Evolutionary conservation across 345 rosid genomes (phyloP).

Genomic region (Adansonia digitata): DNA sequence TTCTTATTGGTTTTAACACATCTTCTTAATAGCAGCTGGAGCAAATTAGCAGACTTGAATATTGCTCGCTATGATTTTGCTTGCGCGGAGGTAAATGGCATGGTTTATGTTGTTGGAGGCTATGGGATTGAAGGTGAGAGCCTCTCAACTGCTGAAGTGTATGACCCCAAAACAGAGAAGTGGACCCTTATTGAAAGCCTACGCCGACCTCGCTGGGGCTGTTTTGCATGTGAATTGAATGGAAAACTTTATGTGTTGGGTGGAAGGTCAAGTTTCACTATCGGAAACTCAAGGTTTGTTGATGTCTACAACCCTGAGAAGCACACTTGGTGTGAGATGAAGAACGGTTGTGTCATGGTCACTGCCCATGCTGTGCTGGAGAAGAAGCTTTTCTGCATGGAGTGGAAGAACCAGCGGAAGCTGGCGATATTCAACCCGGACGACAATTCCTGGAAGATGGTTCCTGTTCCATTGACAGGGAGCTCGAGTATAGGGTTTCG

Average conservation of each 20-base stretch:
- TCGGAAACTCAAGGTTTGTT: constrained; percentile 72
- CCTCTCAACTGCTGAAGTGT: constrained; percentile 74
- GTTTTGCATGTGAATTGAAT: constrained; percentile 68
- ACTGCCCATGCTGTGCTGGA: constrained; percentile 85
- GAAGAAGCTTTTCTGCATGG: constrained; percentile 74
- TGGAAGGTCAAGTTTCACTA: constrained; percentile 91
- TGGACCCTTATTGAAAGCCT: constrained; percentile 72
- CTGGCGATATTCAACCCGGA: constrained; percentile 59
- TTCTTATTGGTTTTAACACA: constrained; percentile 10
- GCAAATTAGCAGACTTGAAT: constrained; percentile 64
- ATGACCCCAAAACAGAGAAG: constrained; percentile 49
- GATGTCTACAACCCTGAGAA: constrained; percentile 67
- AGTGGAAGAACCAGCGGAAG: constrained; percentile 87
- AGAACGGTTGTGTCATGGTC: constrained; percentile 89
- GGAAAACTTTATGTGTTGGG: constrained; percentile 90
- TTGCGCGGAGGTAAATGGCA: constrained; percentile 81
- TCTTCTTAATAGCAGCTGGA: constrained; percentile 58
- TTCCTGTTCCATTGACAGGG: constrained; percentile 68
- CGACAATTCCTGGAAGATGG: constrained; percentile 70
- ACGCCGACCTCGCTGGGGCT: constrained; percentile 82
- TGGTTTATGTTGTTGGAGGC: constrained; percentile 84
- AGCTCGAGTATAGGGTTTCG: constrained; percentile 59
- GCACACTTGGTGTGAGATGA: constrained; percentile 67
- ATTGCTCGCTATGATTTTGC: constrained; percentile 82
- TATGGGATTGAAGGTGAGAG: constrained; percentile 59